Percentiles rank a stretch among this genome's conserved stretches.
phyloP scores from a whole-genome alignment of 345 rosid species.

The Citrus trifoliata region DNA sequence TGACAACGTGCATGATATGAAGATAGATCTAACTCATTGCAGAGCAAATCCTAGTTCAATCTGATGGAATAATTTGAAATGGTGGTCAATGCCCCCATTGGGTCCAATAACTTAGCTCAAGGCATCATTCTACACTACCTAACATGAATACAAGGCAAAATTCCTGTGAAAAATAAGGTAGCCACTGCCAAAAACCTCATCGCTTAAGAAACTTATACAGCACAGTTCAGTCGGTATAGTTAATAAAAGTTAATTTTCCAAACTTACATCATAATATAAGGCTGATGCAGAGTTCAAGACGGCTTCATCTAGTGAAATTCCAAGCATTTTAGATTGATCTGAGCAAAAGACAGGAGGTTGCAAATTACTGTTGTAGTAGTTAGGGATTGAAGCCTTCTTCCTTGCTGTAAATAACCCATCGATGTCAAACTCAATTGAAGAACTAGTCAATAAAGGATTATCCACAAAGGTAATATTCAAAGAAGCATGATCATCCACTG shows the following conservation, averaged over 20 bases:
- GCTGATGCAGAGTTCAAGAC: constrained; percentile 89
- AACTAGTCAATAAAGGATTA: constrained; percentile 59
- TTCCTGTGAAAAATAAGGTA: not conserved
- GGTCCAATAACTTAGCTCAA: not conserved
- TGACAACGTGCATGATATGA: not conserved
- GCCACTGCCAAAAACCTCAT: constrained; percentile 4
- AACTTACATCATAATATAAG: constrained; percentile 84
- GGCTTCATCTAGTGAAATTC: constrained; percentile 80
- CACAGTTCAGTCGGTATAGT: not conserved
- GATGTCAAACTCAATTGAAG: constrained; percentile 80
- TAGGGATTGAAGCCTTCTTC: constrained; percentile 20
- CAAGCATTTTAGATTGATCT: constrained; percentile 76
- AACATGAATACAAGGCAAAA: not conserved
- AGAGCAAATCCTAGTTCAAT: not conserved
- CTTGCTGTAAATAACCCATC: constrained; percentile 70
- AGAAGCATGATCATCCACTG: constrained; percentile 84
- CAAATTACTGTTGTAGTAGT: constrained; percentile 20
- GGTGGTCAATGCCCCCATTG: not conserved
- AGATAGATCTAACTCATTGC: not conserved
- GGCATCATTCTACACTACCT: not conserved
- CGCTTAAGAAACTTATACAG: not conserved
- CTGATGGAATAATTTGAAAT: not conserved
- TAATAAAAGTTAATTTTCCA: not conserved
- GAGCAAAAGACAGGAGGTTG: constrained; percentile 51
- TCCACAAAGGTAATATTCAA: constrained; percentile 78